phyloP scores from a whole-genome alignment of 1,139 yeast species.

The Kurtzmaniella quercitrusa region DNA sequence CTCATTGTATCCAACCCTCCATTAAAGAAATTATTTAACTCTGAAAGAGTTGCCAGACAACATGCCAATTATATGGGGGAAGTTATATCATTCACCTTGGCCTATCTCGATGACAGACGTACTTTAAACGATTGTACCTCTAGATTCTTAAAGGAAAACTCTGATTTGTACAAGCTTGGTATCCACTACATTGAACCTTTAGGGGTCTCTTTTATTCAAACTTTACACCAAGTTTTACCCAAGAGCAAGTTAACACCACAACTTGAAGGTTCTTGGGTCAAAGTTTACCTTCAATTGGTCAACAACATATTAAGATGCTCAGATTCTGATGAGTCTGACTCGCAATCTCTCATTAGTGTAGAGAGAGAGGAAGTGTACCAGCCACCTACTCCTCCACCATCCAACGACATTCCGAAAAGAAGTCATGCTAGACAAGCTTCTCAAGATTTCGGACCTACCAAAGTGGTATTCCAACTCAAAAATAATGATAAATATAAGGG shows the following conservation, averaged over 20 bases:
- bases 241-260: conserved; percentile 24
- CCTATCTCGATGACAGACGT: conserved; percentile 25
- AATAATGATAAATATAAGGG: conserved; percentile 40
- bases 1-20: conserved; percentile 29
- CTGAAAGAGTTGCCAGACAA: conserved; percentile 21
- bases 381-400: conserved; percentile 7
- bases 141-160: conserved; percentile 32
- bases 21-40: conserved; percentile 21
- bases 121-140: conserved; percentile 32
- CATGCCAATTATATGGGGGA: conserved; percentile 36
- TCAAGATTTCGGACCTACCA: conserved; percentile 10
- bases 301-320: conserved; percentile 28
- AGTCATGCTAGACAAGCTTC: neutral
- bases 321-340: conserved; percentile 14
- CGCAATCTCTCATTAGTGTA: conserved; percentile 10
- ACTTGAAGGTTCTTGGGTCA: conserved; percentile 40
- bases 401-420: conserved; percentile 7
- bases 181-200: conserved; percentile 38
- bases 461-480: conserved; percentile 19
- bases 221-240: conserved; percentile 37
- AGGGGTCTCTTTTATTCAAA: conserved; percentile 38
- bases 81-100: conserved; percentile 29
- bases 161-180: conserved; percentile 21
- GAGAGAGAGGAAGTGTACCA: conserved; percentile 11
- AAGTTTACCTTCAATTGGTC: conserved; percentile 38